Base-by-base conservation (phyloP, 352 stramenopile genomes). In the Thalassiosira mediterranea region DNA sequence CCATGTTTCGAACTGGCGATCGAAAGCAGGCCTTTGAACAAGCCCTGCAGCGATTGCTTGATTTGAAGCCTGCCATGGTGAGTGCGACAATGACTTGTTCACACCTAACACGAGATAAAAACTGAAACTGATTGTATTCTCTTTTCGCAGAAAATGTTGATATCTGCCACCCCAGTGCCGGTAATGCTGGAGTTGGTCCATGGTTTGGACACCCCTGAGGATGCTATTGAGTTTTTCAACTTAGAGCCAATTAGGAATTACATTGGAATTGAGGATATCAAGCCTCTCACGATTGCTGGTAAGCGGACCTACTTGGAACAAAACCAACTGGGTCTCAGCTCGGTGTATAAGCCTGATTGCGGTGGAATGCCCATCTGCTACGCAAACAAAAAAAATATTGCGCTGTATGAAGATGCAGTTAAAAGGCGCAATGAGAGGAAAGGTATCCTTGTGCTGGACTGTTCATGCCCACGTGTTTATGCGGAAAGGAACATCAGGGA, bases 361-460 rank as follows among this genome's bases (percentile, higher is more conserved):
- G n/a, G n/a, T n/a, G 8, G 28, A 49, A 26, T 48, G 15, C 46
- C 15, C 46, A 38, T 79, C 47, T 40, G 25, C n/a, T 79, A 65
- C 57, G 48, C 54, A 15, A 73, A 79, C 61, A 23, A 73, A 19
- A 74, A 74, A 37, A 38, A 66, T 5, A 59, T 66, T 25, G 28
- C 31, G 40, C 29, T 79, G 11, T 79, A 79, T 65, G 48, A 79
- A 21, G 56, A 81, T 71, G 72, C 62, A 13, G 5, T 76, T 3
- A 49, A 25, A 31, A 26, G 54, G 1, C n/a, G n/a, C n/a, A n/a
- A n/a, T n/a, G n/a, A n/a, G n/a, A 4, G 21, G 23, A 82, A 77
- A 62, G 73, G 73, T 10, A 34, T 82, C 47, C 73, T 82, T 21
- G 1, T 82, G 1, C 42, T 82, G 15, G 73, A 82, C 44, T 72